Conservation (phyloP, 2,329 filamentous ascomycete species). For the Fusarium poae region DNA sequence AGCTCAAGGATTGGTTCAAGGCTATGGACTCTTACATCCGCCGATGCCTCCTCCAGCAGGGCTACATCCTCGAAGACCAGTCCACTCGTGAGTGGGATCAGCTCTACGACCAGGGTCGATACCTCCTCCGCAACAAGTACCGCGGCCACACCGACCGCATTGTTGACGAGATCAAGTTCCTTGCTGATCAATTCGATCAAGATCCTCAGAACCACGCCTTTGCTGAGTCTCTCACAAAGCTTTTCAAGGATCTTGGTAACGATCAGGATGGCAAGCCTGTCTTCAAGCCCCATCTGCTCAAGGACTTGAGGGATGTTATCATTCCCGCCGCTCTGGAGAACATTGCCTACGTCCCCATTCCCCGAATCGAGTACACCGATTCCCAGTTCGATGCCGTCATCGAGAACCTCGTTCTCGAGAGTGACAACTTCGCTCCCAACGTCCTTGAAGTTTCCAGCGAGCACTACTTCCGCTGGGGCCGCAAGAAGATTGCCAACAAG, state of each 20-base stretch:
- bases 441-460: slow-evolving; percentile 88
- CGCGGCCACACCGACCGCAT: slow-evolving; percentile 86
- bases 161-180: slow-evolving; percentile 89
- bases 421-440: slow-evolving; percentile 97
- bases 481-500: slow-evolving; percentile 86
- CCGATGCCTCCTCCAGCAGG: slow-evolving; percentile 87
- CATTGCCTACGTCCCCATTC: slow-evolving; percentile 89
- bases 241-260: slow-evolving; percentile 89
- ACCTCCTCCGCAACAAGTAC: slow-evolving; percentile 90
- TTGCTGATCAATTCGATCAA: slow-evolving; percentile 88
- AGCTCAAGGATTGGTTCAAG: slow-evolving; percentile 92
- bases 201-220: slow-evolving; percentile 90
- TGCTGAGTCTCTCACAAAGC: slow-evolving; percentile 78
- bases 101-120: slow-evolving; percentile 87
- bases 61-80: slow-evolving; percentile 86
- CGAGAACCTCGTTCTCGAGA: slow-evolving; percentile 95
- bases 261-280: slow-evolving; percentile 84
- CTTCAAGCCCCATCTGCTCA: slow-evolving; percentile 94
- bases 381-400: slow-evolving; percentile 86
- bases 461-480: slow-evolving; percentile 95
- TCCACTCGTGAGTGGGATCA: slow-evolving; percentile 86
- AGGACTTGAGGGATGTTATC: slow-evolving; percentile 89
- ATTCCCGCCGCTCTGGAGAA: slow-evolving; percentile 85
- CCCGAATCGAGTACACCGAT: slow-evolving; percentile 93
- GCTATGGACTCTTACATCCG: slow-evolving; percentile 81